Conservation (phyloP, 768 basidiomycete genomes). For the Pisolithus sp. region DNA sequence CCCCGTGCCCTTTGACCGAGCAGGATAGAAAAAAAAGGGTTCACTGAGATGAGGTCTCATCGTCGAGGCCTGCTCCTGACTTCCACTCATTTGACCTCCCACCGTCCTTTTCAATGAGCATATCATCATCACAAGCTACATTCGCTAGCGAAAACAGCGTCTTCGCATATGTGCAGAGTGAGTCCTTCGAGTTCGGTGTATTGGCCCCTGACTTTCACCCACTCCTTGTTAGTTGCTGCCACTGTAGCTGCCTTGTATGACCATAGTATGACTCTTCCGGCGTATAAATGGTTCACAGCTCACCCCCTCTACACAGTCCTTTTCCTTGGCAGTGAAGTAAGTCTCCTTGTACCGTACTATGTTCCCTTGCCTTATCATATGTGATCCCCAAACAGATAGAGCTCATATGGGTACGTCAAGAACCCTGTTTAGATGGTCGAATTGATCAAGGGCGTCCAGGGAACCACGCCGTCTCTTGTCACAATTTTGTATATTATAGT, state of each 20-base stretch:
- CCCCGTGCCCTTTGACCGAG: not conserved
- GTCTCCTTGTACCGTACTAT: not conserved
- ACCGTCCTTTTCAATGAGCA: conserved; percentile 14
- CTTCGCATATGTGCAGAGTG: conserved; percentile 20
- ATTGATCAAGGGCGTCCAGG: conserved; percentile 9
- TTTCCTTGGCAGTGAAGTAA: conserved; percentile 22
- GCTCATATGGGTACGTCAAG: conserved; percentile 23
- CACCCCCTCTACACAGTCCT: conserved; percentile 11
- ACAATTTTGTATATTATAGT: conserved; percentile 21
- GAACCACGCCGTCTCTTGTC: conserved; percentile 21
- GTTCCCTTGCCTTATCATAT: not conserved
- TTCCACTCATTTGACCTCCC: too few relatives aligned
- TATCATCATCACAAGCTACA: conserved; percentile 9
- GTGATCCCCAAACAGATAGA: conserved; percentile 16
- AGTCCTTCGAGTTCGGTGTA: not conserved
- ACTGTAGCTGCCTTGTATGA: conserved; percentile 23
- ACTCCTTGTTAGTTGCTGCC: conserved; percentile 20
- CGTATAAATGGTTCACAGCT: not conserved
- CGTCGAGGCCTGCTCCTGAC: not conserved
- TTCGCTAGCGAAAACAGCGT: conserved; percentile 2
- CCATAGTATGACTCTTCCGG: conserved; percentile 13
- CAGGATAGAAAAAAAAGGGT: too few relatives aligned
- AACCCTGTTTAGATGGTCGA: not conserved
- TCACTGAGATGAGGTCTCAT: not conserved
- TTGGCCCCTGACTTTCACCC: conserved; percentile 1